A percentile compares a stretch with the other conserved stretches of the same genome.
Conservation (phyloP, 176 grass and related monocot genomes). For the Oryza meridionalis region DNA sequence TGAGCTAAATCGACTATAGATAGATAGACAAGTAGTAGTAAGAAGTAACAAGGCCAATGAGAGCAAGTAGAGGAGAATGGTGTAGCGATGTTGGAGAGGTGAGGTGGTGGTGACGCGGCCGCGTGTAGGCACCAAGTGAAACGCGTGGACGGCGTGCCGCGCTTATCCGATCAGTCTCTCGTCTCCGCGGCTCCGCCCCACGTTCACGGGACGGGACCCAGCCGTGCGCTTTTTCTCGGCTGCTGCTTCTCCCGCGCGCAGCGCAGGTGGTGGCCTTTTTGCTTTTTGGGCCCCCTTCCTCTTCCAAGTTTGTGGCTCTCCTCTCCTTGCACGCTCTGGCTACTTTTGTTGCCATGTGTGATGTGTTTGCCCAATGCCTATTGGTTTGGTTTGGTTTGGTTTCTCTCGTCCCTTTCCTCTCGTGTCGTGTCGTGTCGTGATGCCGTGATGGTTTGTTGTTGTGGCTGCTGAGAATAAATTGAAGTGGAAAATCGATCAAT, state of each 20-base stretch:
- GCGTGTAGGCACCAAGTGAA: conserved; percentile 47
- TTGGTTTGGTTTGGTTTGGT: neutral
- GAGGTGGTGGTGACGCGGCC: conserved; percentile 36
- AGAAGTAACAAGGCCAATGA: no score
- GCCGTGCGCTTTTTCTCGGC: neutral
- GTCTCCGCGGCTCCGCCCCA: conserved; percentile 8
- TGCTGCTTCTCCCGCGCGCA: neutral
- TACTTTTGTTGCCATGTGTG: neutral
- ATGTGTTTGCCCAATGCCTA: neutral
- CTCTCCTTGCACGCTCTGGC: neutral
- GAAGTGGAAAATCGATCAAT: no score
- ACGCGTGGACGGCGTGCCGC: conserved; percentile 39
- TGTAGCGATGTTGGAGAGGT: no score
- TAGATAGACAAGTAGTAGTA: no score
- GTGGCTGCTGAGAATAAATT: no score
- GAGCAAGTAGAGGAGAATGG: no score
- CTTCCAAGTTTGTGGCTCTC: conserved; percentile 10
- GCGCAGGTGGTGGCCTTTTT: neutral
- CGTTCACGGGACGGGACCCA: neutral
- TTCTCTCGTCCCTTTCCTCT: neutral
- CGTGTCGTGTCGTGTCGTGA: no score
- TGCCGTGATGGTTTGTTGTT: no score
- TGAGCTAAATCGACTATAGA: no score
- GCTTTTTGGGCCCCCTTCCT: no score
- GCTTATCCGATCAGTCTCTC: conserved; percentile 36